Evolutionary conservation across 352 stramenopile species (phyloP).

Genomic region (Ophiocytium majus): DNA sequence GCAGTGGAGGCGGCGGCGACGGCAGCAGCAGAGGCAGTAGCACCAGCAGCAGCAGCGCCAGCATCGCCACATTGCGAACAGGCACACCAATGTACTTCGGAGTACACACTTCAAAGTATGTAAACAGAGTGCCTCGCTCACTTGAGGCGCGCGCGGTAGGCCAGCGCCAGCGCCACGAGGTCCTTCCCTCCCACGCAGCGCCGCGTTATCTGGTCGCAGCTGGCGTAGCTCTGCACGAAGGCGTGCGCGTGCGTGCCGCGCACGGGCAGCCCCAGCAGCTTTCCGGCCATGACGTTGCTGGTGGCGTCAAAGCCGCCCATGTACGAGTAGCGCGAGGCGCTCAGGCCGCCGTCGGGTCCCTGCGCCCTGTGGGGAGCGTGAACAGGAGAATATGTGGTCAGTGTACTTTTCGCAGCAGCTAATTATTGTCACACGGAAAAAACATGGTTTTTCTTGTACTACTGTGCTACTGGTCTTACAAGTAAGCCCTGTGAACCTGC

Average conservation of each 20-base stretch:
- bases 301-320: conserved; percentile 96
- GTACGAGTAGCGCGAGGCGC: conserved; percentile 93
- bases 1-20: no score
- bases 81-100: no score
- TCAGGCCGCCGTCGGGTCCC: conserved; percentile 75
- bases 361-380: conserved; percentile 14
- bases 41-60: no score
- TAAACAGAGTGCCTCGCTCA: background rate
- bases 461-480: no score
- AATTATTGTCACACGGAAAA: no score
- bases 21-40: no score
- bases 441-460: no score
- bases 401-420: no score
- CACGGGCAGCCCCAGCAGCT: conserved; percentile 87
- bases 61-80: no score
- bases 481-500: no score
- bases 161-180: background rate
- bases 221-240: conserved; percentile 91
- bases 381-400: no score
- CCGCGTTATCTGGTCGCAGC: conserved; percentile 65
- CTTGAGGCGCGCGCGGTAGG: background rate
- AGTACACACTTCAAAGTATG: no score
- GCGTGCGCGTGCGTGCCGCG: conserved; percentile 96
- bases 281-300: conserved; percentile 92
- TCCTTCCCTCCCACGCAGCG: conserved; percentile 18